Evolutionary conservation across 805 yeast species (phyloP).

Genomic region (Pichia phayaonensis): DNA sequence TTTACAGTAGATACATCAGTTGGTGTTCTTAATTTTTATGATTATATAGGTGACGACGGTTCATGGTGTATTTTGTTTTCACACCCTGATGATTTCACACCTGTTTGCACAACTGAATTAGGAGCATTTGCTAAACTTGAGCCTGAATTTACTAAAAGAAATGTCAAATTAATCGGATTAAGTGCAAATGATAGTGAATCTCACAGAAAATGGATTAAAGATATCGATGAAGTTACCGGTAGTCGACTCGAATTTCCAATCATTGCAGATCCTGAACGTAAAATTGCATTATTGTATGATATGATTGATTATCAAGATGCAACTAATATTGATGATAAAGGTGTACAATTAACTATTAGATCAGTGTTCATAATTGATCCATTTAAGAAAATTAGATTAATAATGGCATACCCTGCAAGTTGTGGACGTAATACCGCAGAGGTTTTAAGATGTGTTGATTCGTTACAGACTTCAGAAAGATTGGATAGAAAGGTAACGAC

Average conservation of each 20-base stretch:
- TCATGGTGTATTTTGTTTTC: slow-evolving; percentile 61
- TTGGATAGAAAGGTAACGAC: slow-evolving; percentile 47
- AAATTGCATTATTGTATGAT: slow-evolving; percentile 54
- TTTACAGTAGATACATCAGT: slow-evolving; percentile 55
- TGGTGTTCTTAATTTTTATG: slow-evolving; percentile 58
- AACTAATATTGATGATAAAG: slow-evolving; percentile 55
- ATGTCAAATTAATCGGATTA: slow-evolving; percentile 59
- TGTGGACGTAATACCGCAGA: slow-evolving; percentile 74
- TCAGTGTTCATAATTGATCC: slow-evolving; percentile 60
- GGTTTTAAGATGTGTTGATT: slow-evolving; percentile 61
- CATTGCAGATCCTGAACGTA: slow-evolving; percentile 56
- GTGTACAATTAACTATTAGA: slow-evolving; percentile 60
- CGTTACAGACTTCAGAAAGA: slow-evolving; percentile 57
- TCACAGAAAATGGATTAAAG: slow-evolving; percentile 63
- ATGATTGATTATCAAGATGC: slow-evolving; percentile 70
- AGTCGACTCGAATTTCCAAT: slow-evolving; percentile 54
- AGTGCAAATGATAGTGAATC: slow-evolving; percentile 57
- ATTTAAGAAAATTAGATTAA: slow-evolving; percentile 51
- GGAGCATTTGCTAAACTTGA: slow-evolving; percentile 69
- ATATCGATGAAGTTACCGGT: slow-evolving; percentile 62
- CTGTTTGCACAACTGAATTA: slow-evolving; percentile 72
- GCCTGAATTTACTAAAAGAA: slow-evolving; percentile 59
- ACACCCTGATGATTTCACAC: slow-evolving; percentile 75
- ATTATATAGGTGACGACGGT: slow-evolving; percentile 43
- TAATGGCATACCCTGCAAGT: slow-evolving; percentile 63